Conservation (phyloP, 2,329 filamentous ascomycete species). For the Reticulascus tulasneorum region DNA sequence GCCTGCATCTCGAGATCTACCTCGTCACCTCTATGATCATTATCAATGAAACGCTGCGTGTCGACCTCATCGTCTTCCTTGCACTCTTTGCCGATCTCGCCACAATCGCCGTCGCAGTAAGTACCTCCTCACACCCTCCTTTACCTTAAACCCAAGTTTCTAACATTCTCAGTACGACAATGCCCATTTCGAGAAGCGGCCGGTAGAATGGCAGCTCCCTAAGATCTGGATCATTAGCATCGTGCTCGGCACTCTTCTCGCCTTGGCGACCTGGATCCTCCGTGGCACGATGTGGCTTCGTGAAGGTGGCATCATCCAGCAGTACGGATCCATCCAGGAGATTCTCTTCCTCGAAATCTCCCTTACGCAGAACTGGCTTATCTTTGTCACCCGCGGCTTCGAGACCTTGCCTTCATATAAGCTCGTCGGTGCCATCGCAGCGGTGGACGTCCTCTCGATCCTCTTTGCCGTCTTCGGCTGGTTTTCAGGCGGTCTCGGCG, state of each 20-base stretch:
- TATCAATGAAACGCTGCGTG: conserved; percentile 71
- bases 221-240: conserved; percentile 78
- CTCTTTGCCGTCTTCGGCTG: conserved; percentile 74
- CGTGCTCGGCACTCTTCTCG: conserved; percentile 64
- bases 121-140: background rate
- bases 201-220: conserved; percentile 75
- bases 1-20: conserved; percentile 72
- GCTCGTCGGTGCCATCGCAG: conserved; percentile 65
- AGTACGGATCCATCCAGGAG: conserved; percentile 70
- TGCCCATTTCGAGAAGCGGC: conserved; percentile 69
- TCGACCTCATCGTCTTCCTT: conserved; percentile 73
- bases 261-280: conserved; percentile 68
- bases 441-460: conserved; percentile 68
- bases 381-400: conserved; percentile 71
- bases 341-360: conserved; percentile 72
- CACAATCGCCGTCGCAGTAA: conserved; percentile 65
- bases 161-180: conserved; percentile 56
- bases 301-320: conserved; percentile 70
- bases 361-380: conserved; percentile 74
- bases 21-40: conserved; percentile 75
- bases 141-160: background rate
- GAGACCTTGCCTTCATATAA: conserved; percentile 74
- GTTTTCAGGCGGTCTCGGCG: conserved; percentile 51
- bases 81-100: conserved; percentile 76
- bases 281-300: conserved; percentile 66